Evolutionary conservation across 2,329 filamentous ascomycete species (phyloP).

Genomic region (Fusarium penzigii): DNA sequence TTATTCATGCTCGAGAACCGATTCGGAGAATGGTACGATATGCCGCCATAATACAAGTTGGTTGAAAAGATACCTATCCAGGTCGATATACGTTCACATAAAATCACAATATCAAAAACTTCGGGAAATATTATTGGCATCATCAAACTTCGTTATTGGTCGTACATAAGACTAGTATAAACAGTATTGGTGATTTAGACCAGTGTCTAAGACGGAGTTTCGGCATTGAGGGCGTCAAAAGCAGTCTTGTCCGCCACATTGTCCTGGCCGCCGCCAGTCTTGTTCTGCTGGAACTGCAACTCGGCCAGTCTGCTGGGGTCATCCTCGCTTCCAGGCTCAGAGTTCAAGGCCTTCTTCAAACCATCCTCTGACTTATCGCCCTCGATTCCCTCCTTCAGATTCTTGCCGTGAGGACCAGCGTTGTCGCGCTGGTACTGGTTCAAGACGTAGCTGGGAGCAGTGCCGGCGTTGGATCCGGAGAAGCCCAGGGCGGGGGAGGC

Average conservation of each 20-base stretch:
- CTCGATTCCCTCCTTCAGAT: constrained; percentile 40
- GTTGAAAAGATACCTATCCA: too few species aligned
- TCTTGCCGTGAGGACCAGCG: constrained; percentile 45
- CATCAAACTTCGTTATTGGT: constrained; percentile 9
- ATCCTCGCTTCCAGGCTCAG: constrained; percentile 47
- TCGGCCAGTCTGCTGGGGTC: constrained; percentile 51
- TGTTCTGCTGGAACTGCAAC: constrained; percentile 38
- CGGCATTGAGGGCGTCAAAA: constrained; percentile 34
- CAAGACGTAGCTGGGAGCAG: constrained; percentile 42
- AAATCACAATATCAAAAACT: neutral
- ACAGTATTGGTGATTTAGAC: neutral
- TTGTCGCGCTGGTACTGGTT: constrained; percentile 34
- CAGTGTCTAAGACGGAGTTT: constrained; percentile 28
- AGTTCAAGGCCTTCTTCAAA: constrained; percentile 39
- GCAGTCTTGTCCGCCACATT: constrained; percentile 27
- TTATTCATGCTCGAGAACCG: too few species aligned
- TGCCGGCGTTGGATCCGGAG: constrained; percentile 12
- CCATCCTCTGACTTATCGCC: constrained; percentile 38
- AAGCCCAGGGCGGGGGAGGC: neutral
- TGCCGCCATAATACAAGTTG: too few species aligned
- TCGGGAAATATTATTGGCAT: constrained; percentile 10
- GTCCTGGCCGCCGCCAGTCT: constrained; percentile 28
- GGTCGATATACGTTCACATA: too few species aligned
- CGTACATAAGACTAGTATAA: neutral
- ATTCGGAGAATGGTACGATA: too few species aligned